A percentile compares a stretch with the other conserved stretches of the same genome.
Evolutionary conservation across 805 yeast genomes (phyloP).

Genomic region (Ogataea naganishii): DNA sequence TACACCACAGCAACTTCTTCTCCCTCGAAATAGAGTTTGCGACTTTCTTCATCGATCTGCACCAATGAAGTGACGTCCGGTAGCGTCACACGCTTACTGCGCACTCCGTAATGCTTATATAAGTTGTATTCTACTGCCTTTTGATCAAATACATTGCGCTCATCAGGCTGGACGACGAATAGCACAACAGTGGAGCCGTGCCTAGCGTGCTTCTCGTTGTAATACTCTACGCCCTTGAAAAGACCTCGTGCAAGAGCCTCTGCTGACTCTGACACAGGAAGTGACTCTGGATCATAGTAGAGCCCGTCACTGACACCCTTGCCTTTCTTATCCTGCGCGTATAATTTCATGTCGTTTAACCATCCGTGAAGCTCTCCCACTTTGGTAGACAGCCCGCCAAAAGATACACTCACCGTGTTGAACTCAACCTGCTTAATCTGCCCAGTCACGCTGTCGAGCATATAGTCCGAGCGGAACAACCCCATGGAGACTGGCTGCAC

Average conservation of each 20-base stretch:
- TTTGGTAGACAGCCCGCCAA: conserved; percentile 81
- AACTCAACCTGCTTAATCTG: conserved; percentile 89
- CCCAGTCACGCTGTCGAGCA: conserved; percentile 46
- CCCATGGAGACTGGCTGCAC: conserved; percentile 70
- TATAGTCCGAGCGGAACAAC: conserved; percentile 83
- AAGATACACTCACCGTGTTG: conserved; percentile 92
- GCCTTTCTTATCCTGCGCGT: conserved; percentile 29
- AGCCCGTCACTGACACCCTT: too few species aligned
- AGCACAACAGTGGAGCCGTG: conserved; percentile 46
- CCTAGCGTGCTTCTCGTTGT: conserved; percentile 25
- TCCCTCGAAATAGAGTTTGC: conserved; percentile 44
- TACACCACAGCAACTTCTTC: conserved; percentile 83
- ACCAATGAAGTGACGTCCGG: conserved; percentile 44
- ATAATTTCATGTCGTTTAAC: conserved; percentile 51
- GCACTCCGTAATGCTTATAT: conserved; percentile 44
- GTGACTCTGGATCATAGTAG: conserved; percentile 36
- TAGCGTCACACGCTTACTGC: conserved; percentile 59
- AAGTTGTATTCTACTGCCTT: conserved; percentile 71
- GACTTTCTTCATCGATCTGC: conserved; percentile 32
- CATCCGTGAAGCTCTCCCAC: conserved; percentile 70
- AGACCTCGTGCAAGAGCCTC: conserved; percentile 58
- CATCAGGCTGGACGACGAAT: conserved; percentile 76
- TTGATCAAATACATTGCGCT: conserved; percentile 89
- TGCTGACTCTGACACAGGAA: conserved; percentile 62
- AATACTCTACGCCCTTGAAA: conserved; percentile 54